Base-by-base conservation (phyloP, 257 asterid species). In the Nicotiana attenuata region DNA sequence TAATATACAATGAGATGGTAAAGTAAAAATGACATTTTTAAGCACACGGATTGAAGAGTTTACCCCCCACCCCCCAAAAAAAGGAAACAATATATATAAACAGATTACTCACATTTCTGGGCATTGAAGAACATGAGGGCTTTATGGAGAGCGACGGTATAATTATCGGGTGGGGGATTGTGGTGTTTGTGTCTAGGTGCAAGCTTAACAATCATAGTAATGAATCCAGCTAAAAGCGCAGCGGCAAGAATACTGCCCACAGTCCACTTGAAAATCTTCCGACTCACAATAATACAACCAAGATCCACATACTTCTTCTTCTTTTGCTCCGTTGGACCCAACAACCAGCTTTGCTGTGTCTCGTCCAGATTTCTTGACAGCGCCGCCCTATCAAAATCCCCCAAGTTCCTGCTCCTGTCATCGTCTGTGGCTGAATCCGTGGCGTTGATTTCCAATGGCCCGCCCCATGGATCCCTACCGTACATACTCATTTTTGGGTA, bases 401-500 rank as follows among this genome's bases (percentile, higher is more conserved):
- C 93, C 80, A 96, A 73, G 76, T 96, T 96, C 86, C 99, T 73
- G 80, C 99, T 96, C 87, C 98, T 87, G 57, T 96, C 99, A 78
- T 96, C 99, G 83, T 96, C 99, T 53, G 98, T 96, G 78, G 99
- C 97, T 29, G 99, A 96, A 61, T 96, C 99, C 2, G 95, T 92
- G 16, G 97, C 97, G 77, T 86, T n/a, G 77, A 96, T 96, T 88
- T 96, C 99, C 86, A 96, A 87, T 24, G 99, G 92, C 64, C 99
- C 99, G 1, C 99, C 99, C 99, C 99, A 96, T 35, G 98, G 98
- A 89, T 96, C 99, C 77, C 99, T 88, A 0, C 98, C 99, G 87
- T 88, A 96, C 98, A 96, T 95, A 24, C 88, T 90, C 65, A 81
- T 82, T 67, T 66, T 52, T 53, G 67, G 65, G 52, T n/a, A 4